A percentile compares a stretch with the other conserved stretches of the same genome.
phyloP scores from a whole-genome alignment of 2,329 filamentous ascomycete genomes.

The Colletotrichum sublineola region DNA sequence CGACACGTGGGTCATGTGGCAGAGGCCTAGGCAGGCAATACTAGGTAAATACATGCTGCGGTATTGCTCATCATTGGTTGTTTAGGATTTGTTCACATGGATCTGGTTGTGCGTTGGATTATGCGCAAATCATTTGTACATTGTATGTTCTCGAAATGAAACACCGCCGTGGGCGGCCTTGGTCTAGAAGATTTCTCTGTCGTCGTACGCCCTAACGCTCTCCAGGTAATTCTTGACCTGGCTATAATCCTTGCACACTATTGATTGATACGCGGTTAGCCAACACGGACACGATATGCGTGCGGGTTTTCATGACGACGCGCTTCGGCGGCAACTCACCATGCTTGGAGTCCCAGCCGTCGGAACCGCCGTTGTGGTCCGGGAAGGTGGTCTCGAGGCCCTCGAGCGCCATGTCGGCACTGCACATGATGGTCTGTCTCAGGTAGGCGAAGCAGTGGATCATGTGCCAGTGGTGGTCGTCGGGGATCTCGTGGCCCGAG shows the following conservation, averaged over 20 bases:
- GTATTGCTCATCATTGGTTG: neutral
- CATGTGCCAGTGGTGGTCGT: slow-evolving; percentile 62
- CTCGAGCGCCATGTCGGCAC: slow-evolving; percentile 60
- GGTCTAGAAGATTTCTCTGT: slow-evolving; percentile 57
- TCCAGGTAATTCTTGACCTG: slow-evolving; percentile 59
- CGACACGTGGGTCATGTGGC: too few species aligned
- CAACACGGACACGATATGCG: neutral
- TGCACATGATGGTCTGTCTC: slow-evolving; percentile 61
- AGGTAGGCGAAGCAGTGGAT: slow-evolving; percentile 64
- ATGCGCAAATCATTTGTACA: neutral
- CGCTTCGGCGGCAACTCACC: slow-evolving; percentile 46
- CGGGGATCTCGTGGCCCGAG: slow-evolving; percentile 54
- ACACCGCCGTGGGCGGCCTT: neutral
- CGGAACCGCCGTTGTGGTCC: slow-evolving; percentile 59
- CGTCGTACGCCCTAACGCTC: slow-evolving; percentile 59
- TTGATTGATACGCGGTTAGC: neutral
- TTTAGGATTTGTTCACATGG: neutral
- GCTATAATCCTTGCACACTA: slow-evolving; percentile 59
- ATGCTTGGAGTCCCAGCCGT: slow-evolving; percentile 63
- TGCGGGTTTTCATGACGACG: neutral
- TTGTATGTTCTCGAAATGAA: slow-evolving; percentile 12
- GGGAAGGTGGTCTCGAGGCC: slow-evolving; percentile 62
- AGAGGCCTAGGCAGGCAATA: too few species aligned
- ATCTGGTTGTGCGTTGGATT: neutral
- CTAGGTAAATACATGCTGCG: too few species aligned